phyloP scores from a whole-genome alignment of 768 basidiomycete species.

The Lyophyllum semitale region DNA sequence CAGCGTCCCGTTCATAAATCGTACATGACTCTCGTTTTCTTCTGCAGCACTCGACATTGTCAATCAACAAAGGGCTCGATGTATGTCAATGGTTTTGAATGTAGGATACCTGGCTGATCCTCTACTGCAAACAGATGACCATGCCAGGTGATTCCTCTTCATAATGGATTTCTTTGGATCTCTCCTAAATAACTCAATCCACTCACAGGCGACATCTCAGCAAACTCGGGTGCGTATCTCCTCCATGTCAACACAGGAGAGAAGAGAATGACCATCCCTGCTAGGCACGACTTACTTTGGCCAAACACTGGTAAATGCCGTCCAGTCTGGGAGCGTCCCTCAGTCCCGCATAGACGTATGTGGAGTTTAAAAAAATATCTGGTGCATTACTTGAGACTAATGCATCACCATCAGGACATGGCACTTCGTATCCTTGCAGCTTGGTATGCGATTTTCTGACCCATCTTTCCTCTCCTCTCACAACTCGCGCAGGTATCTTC shows the following conservation, averaged over 20 bases:
- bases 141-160: constrained; percentile 55
- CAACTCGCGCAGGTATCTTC: constrained; percentile 24
- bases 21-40: neutral
- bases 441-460: constrained; percentile 30
- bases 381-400: neutral
- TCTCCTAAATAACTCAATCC: neutral
- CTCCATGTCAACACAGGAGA: neutral
- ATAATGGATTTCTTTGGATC: neutral
- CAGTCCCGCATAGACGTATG: constrained; percentile 58
- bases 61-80: constrained; percentile 63
- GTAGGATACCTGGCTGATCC: neutral
- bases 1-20: neutral
- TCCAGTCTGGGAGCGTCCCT: constrained; percentile 61
- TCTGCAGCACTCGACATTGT: constrained; percentile 46
- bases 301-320: constrained; percentile 53
- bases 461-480: neutral
- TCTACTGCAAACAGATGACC: constrained; percentile 53
- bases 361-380: neutral
- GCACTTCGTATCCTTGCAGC: constrained; percentile 44
- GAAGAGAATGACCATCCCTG: neutral
- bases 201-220: constrained; percentile 42
- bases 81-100: constrained; percentile 33
- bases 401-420: constrained; percentile 42
- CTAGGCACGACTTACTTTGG: constrained; percentile 60
- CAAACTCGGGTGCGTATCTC: constrained; percentile 41